Percentiles rank a stretch among this genome's conserved stretches.
Conservation (phyloP, 2,329 filamentous ascomycete genomes). For the Lecanicillium sp. region DNA sequence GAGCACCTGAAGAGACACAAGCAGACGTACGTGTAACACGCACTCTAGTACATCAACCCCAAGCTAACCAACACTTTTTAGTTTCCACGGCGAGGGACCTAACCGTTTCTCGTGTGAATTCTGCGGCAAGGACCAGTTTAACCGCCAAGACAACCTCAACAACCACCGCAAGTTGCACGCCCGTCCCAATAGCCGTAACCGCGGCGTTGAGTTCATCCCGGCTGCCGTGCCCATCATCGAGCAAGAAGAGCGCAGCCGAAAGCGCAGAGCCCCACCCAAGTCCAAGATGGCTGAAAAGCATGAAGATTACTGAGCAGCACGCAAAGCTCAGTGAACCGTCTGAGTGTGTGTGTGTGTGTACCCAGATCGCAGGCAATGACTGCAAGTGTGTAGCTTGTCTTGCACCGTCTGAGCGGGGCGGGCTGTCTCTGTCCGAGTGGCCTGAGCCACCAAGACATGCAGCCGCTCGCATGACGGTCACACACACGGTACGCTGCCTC, state of each 20-base stretch:
- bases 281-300: slow-evolving; percentile 29
- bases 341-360: neutral
- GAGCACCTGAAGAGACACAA: slow-evolving; percentile 53
- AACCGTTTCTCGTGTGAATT: slow-evolving; percentile 37
- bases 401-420: neutral
- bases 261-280: slow-evolving; percentile 33
- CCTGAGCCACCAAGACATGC: slow-evolving; percentile 9
- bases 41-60: neutral
- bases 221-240: slow-evolving; percentile 35
- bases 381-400: neutral
- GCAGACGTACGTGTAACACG: slow-evolving; percentile 37
- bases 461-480: slow-evolving; percentile 7
- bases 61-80: slow-evolving; percentile 14
- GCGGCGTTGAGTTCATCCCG: slow-evolving; percentile 35
- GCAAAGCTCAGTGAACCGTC: neutral
- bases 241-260: slow-evolving; percentile 34
- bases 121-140: slow-evolving; percentile 37
- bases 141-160: slow-evolving; percentile 36
- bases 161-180: slow-evolving; percentile 37
- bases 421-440: neutral
- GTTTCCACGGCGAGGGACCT: slow-evolving; percentile 33
- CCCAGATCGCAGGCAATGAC: too few relatives aligned
- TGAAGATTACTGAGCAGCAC: slow-evolving; percentile 23
- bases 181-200: slow-evolving; percentile 33
- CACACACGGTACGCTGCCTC: slow-evolving; percentile 3